Base-by-base conservation (phyloP, 352 stramenopile species). In the Phytophthora pistaciae region DNA sequence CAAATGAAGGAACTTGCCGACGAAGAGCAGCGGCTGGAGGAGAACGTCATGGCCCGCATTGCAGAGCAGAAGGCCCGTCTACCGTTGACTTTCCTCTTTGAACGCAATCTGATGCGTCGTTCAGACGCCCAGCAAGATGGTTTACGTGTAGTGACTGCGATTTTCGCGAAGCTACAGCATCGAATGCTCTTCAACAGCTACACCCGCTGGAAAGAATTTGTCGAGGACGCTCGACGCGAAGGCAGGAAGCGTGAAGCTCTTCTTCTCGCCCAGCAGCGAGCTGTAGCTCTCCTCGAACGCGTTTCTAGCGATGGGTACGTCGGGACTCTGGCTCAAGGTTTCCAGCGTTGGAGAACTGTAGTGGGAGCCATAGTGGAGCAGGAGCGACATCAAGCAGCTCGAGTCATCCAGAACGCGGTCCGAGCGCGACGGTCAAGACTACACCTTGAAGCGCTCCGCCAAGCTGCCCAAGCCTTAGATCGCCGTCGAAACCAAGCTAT, bases 21-120 rank as follows among this genome's bases (percentile, higher is more conserved):
- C 25, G 65, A 77, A 62, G 70, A 77, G 16, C 58, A 74, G 18
- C 50, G 66, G 29, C 50, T 87, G 9, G 64, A 92, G 66, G 48
- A 79, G 16, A 74, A 48, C 14, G 69, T 92, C 1, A 67, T 62
- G 36, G 59, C 59, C 5, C 73, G 78, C 13, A 92, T 95, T 23
- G 75, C 87, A 8, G 66, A 59, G 0, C 79, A 92, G 40, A 88
- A 91, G 20, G 74, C 85, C 20, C 80, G 75, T 16, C 56, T 95
- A 11, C 87, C 87, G 18, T 68, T 95, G 14, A 78, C 80, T 14
- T 93, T 93, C 56, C 79, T 95, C 56, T 95, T 95, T 33, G 85
- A 93, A 52, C 84, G 81, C 56, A 88, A 90, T 21, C 64, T 95
- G 20, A 77, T 88, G 36, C 66, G 56, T 10, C 75, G 77, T 8